phyloP scores from a whole-genome alignment of 2,329 filamentous ascomycete species.

The Neofusicoccum laricinum region DNA sequence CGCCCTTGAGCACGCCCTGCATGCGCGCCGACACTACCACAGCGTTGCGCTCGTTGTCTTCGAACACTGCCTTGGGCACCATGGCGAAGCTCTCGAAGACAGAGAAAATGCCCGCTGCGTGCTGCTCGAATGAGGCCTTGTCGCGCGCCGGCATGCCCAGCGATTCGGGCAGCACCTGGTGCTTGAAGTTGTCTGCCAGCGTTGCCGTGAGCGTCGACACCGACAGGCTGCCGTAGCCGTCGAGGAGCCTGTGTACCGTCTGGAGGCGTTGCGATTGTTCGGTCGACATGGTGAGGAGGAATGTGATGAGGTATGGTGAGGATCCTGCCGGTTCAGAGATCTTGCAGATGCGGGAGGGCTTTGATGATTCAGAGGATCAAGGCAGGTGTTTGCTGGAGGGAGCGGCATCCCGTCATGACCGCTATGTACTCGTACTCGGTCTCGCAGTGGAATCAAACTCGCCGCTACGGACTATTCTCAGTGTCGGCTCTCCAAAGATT shows the following conservation, averaged over 20 bases:
- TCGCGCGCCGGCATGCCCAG: slow-evolving; percentile 38
- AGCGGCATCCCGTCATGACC: not conserved
- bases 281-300: not conserved
- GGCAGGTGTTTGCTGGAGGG: not conserved
- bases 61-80: slow-evolving; percentile 33
- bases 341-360: no score
- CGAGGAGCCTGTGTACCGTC: slow-evolving; percentile 33
- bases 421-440: not conserved
- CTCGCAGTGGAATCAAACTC: not conserved
- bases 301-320: not conserved
- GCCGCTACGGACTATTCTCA: not conserved
- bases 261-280: slow-evolving; percentile 23
- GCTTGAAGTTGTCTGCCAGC: slow-evolving; percentile 38
- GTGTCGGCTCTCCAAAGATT: not conserved
- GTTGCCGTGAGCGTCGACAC: slow-evolving; percentile 36
- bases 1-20: slow-evolving; percentile 24
- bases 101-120: slow-evolving; percentile 41
- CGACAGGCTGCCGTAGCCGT: slow-evolving; percentile 41
- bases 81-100: slow-evolving; percentile 43
- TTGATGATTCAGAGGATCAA: not conserved
- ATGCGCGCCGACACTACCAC: slow-evolving; percentile 41
- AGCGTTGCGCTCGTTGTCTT: slow-evolving; percentile 31
- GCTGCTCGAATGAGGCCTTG: slow-evolving; percentile 36
- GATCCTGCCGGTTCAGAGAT: not conserved
- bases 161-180: slow-evolving; percentile 41